These are phyloP conservation scores for Globisporangium recalcitrans DNA, from an alignment of 352 stramenopile genomes.

Conservation along the genomic window DNA sequence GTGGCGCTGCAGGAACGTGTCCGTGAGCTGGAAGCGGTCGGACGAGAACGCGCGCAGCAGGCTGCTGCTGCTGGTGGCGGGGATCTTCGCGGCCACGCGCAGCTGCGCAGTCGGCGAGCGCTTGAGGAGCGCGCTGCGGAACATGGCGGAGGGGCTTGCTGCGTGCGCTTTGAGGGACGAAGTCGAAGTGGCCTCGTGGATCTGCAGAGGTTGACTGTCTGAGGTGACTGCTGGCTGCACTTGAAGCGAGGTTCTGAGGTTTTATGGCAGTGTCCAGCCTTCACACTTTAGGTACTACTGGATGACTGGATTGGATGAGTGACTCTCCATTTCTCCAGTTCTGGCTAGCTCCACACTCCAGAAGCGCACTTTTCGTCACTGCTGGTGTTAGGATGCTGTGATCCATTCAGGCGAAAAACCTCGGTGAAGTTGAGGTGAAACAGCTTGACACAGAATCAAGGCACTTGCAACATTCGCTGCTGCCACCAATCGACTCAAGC, in stretches of 20 bases:
- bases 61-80: neutral
- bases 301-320: neutral
- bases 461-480: neutral
- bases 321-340: too few species aligned
- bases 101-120: conserved; percentile 8
- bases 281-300: neutral
- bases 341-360: too few species aligned
- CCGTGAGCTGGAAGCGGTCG: conserved; percentile 41
- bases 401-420: too few species aligned
- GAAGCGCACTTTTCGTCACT: too few species aligned
- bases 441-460: neutral
- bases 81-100: neutral
- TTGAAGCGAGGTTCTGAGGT: neutral
- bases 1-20: conserved; percentile 72
- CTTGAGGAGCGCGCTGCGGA: conserved; percentile 19
- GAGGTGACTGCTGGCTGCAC: too few species aligned
- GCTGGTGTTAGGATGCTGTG: too few species aligned
- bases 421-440: too few species aligned
- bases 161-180: neutral
- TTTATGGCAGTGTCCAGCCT: neutral
- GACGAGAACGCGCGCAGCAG: conserved; percentile 12
- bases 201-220: neutral
- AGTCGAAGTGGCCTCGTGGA: conserved; percentile 7
- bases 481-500: neutral
- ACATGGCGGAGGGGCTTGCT: conserved; percentile 5